A percentile compares a stretch with the other conserved stretches of the same genome.
Evolutionary conservation across 306 rosid species (phyloP).

Genomic region (Prunus fruticosa): DNA sequence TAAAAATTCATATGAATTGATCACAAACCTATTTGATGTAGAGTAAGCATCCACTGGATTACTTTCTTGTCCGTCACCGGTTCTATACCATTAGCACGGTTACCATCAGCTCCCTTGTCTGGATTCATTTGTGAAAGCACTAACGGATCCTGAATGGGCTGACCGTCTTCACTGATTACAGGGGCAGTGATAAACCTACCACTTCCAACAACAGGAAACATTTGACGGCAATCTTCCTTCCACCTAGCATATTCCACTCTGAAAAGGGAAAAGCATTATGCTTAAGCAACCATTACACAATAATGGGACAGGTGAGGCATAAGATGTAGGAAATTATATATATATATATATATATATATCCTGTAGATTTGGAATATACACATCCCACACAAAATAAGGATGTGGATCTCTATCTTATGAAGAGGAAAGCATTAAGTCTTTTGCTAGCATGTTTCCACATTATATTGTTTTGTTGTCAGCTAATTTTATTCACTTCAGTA

Average conservation of each 20-base stretch:
- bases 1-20: background rate
- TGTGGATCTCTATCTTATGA: background rate
- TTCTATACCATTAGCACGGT: conserved; percentile 34
- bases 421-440: background rate
- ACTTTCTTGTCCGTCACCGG: conserved; percentile 60
- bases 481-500: background rate
- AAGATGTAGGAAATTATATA: background rate
- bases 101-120: conserved; percentile 31
- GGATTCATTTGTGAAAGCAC: conserved; percentile 64
- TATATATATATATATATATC: background rate
- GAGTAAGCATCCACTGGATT: conserved; percentile 93
- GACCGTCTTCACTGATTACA: conserved; percentile 75
- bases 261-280: conserved; percentile 18
- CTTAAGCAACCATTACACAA: background rate
- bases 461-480: background rate
- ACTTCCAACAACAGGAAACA: conserved; percentile 94
- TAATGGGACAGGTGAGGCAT: background rate
- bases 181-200: conserved; percentile 93
- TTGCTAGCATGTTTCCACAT: background rate
- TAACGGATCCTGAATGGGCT: conserved; percentile 74
- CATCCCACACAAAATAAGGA: background rate
- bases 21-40: conserved; percentile 93
- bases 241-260: conserved; percentile 75
- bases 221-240: conserved; percentile 81
- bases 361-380: background rate